phyloP scores from a whole-genome alignment of 352 stramenopile species.

The Detonula confervacea region DNA sequence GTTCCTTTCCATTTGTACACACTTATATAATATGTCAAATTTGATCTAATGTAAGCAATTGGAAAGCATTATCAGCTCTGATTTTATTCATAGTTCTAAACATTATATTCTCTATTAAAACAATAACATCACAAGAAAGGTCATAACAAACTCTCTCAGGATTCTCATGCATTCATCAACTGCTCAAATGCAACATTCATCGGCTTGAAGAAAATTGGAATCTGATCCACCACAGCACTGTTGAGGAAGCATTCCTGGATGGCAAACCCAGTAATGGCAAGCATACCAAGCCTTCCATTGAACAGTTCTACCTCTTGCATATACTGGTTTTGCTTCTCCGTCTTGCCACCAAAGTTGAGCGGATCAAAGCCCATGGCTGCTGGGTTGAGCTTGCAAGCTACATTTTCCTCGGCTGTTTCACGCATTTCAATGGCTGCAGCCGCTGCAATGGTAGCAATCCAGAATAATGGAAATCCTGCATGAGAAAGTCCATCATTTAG shows the following conservation, averaged over 20 bases:
- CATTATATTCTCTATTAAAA: not conserved
- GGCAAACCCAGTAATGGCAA: constrained; percentile 78
- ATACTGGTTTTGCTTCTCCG: constrained; percentile 43
- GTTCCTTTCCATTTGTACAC: no score
- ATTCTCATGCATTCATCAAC: not conserved
- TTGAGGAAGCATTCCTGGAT: constrained; percentile 73
- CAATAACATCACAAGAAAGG: not conserved
- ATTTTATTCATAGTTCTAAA: no score
- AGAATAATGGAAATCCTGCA: constrained; percentile 60
- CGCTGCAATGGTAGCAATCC: constrained; percentile 60
- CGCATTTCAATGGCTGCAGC: constrained; percentile 72
- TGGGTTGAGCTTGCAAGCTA: constrained; percentile 32
- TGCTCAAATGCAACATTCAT: not conserved
- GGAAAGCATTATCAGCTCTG: no score
- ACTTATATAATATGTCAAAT: no score
- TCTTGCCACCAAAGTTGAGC: constrained; percentile 53
- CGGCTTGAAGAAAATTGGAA: not conserved
- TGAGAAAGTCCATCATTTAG: constrained; percentile 61
- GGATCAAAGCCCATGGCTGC: constrained; percentile 68
- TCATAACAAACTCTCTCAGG: not conserved
- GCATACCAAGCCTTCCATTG: constrained; percentile 83
- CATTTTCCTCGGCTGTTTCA: constrained; percentile 26
- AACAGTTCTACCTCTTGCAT: constrained; percentile 78
- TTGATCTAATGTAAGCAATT: no score
- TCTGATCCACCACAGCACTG: constrained; percentile 71